Percentiles rank a stretch among this genome's conserved stretches.
phyloP scores from a whole-genome alignment of 441 rosid genomes.

The Corymbia calophylla region DNA sequence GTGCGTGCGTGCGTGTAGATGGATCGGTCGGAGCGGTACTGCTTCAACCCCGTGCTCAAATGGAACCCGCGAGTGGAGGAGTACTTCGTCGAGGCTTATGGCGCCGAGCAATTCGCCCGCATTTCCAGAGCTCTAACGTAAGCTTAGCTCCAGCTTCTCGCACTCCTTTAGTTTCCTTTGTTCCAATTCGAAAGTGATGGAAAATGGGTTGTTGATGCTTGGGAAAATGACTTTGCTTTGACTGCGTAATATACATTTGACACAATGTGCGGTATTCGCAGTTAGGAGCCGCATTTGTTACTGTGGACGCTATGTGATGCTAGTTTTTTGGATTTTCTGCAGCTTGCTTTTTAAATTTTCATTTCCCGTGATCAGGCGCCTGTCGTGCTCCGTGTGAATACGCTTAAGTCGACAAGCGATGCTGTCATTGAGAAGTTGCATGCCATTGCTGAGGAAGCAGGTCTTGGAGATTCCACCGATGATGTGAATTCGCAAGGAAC shows the following conservation, averaged over 20 bases:
- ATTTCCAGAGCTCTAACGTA: conserved; percentile 84
- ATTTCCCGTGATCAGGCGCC: conserved; percentile 40
- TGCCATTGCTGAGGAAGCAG: conserved; percentile 26
- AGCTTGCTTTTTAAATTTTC: neutral
- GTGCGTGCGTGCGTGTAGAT: conserved; percentile 14
- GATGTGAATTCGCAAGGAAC: conserved; percentile 10
- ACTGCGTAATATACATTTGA: neutral
- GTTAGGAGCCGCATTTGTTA: neutral
- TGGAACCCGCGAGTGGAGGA: conserved; percentile 84
- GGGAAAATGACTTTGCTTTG: neutral
- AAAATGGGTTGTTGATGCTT: neutral
- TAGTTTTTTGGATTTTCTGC: neutral
- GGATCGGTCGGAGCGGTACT: conserved; percentile 68
- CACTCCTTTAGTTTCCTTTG: neutral
- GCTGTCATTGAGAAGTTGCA: conserved; percentile 63
- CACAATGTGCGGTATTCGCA: neutral
- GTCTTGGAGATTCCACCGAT: conserved; percentile 13
- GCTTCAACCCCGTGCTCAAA: conserved; percentile 56
- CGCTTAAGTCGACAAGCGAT: conserved; percentile 56
- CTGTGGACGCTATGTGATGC: neutral
- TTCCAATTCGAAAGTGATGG: neutral
- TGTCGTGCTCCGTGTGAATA: conserved; percentile 77
- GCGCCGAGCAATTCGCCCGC: conserved; percentile 57
- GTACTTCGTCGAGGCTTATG: conserved; percentile 78
- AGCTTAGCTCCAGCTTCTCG: neutral